Percentiles rank a stretch among this genome's conserved stretches.
These are phyloP conservation scores for Blastobotrys arbuscula DNA, from an alignment of 1,139 yeast species.

Conservation along the genomic window DNA sequence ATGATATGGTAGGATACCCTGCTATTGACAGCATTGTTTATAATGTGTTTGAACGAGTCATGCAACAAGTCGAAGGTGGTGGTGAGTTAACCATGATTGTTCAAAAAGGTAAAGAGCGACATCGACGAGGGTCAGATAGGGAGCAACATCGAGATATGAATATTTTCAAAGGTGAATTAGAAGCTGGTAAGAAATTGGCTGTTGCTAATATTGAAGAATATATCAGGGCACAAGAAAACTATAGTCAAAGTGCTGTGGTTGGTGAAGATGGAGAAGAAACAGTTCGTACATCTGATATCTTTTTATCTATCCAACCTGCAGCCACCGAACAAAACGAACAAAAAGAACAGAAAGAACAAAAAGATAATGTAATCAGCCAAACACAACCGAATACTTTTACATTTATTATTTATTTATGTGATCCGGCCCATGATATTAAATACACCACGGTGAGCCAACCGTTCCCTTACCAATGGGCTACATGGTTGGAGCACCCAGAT, in stretches of 20 bases:
- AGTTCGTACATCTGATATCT: conserved; percentile 57
- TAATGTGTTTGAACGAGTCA: conserved; percentile 70
- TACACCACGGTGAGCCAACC: conserved; percentile 79
- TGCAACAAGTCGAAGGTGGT: conserved; percentile 90
- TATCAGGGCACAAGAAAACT: conserved; percentile 17
- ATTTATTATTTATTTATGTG: conserved; percentile 70
- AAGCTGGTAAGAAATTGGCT: conserved; percentile 87
- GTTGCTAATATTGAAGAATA: conserved; percentile 79
- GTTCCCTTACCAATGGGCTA: conserved; percentile 83
- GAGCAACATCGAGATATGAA: conserved; percentile 49
- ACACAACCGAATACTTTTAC: conserved; percentile 44
- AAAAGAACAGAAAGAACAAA: conserved; percentile 16
- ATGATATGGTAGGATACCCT: conserved; percentile 72
- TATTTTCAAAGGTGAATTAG: conserved; percentile 66
- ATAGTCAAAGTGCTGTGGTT: background rate
- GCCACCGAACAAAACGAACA: conserved; percentile 30
- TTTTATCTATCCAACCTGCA: conserved; percentile 69
- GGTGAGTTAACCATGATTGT: conserved; percentile 48
- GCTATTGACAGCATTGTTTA: conserved; percentile 60
- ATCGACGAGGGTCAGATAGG: conserved; percentile 34
- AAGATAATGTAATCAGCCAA: conserved; percentile 16
- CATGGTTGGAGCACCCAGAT: conserved; percentile 56
- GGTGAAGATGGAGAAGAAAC: conserved; percentile 16
- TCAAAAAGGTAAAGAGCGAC: conserved; percentile 39
- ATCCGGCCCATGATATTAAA: conserved; percentile 69